Percentiles rank a stretch among this genome's conserved stretches.
These are phyloP conservation scores for Nitzschia inconspicua DNA, from an alignment of 108 stramenopile species.

Conservation along the genomic window DNA sequence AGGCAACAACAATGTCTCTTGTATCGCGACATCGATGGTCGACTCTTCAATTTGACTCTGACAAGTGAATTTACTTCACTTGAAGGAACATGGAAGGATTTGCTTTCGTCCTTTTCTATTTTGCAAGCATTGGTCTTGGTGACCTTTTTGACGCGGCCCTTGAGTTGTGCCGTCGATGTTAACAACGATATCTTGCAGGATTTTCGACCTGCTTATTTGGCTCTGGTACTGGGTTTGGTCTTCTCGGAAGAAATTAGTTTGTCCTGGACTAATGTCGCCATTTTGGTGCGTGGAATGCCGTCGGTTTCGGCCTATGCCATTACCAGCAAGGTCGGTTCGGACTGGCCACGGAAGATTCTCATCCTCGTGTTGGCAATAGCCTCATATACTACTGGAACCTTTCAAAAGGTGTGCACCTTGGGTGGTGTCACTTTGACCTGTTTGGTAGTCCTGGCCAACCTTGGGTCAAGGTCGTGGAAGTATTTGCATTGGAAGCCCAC, in stretches of 20 bases:
- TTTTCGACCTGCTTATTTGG: slow-evolving; percentile 43
- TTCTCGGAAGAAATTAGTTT: slow-evolving; percentile 59
- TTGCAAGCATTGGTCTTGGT: slow-evolving; percentile 53
- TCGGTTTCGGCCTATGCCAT: slow-evolving; percentile 52
- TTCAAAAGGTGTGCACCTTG: slow-evolving; percentile 35
- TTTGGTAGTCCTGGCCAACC: slow-evolving; percentile 50
- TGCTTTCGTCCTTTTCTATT: slow-evolving; percentile 43
- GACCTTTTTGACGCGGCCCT: slow-evolving; percentile 39
- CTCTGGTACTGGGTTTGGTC: slow-evolving; percentile 49
- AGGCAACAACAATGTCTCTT: slow-evolving; percentile 48
- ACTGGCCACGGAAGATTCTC: slow-evolving; percentile 55
- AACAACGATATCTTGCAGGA: slow-evolving; percentile 1
- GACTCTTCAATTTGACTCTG: slow-evolving; percentile 43
- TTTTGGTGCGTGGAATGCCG: slow-evolving; percentile 55
- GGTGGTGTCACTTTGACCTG: slow-evolving; percentile 50
- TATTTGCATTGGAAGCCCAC: slow-evolving; percentile 61
- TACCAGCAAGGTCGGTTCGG: slow-evolving; percentile 31
- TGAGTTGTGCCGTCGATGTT: slow-evolving; percentile 36
- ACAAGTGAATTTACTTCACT: slow-evolving; percentile 28
- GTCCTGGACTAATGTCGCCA: slow-evolving; percentile 50
- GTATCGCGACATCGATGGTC: slow-evolving; percentile 47
- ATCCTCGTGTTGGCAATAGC: slow-evolving; percentile 41
- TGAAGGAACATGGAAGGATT: slow-evolving; percentile 38
- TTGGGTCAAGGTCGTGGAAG: slow-evolving; percentile 67
- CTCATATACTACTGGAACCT: slow-evolving; percentile 22